phyloP scores from a whole-genome alignment of 306 rosid genomes.

The Vigna hirtella region DNA sequence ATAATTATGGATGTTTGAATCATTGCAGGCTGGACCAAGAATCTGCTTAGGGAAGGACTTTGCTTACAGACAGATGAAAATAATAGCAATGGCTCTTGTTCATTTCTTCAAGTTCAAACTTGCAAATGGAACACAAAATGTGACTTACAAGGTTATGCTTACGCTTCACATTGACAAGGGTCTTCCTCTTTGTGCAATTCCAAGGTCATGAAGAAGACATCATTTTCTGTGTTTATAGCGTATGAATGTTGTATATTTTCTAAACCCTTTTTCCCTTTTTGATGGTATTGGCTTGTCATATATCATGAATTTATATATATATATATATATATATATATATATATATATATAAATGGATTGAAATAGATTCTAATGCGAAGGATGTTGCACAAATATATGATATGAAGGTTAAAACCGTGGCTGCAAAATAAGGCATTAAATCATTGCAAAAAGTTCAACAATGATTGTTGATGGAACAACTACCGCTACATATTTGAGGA shows the following conservation, averaged over 20 bases:
- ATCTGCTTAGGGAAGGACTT: conserved; percentile 81
- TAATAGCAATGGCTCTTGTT: conserved; percentile 62
- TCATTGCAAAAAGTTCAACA: no score
- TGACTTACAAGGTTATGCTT: conserved; percentile 69
- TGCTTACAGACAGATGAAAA: conserved; percentile 85
- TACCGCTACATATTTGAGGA: no score
- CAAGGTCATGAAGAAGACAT: conserved; percentile 40
- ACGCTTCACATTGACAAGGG: conserved; percentile 83
- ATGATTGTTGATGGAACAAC: no score
- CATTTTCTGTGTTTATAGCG: not conserved
- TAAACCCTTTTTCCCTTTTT: no score
- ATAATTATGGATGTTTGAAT: not conserved
- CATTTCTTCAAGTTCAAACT: conserved; percentile 66
- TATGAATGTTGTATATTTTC: no score
- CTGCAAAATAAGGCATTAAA: no score
- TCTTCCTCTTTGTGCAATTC: conserved; percentile 62
- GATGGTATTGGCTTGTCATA: no score
- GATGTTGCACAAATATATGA: no score
- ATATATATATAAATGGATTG: no score
- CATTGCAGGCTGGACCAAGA: conserved; percentile 73
- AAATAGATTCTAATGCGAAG: no score
- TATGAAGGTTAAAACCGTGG: no score
- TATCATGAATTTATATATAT: not conserved
- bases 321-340: no score
- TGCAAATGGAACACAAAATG: conserved; percentile 50